These are phyloP conservation scores for Fusarium palustre DNA, from an alignment of 2,329 filamentous ascomycete species.

Conservation along the genomic window DNA sequence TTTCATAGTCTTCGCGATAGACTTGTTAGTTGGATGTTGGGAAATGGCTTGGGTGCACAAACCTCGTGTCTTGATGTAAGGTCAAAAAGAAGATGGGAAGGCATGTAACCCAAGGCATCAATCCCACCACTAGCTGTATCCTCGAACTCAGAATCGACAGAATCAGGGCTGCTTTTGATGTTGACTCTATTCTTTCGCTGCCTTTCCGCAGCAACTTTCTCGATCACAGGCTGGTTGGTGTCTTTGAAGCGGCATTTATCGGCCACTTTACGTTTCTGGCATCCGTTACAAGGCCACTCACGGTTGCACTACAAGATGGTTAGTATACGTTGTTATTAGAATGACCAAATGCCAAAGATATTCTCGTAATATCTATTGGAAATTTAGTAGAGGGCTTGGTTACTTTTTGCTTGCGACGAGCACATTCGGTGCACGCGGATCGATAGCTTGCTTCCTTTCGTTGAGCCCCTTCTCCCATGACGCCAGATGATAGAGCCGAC, in stretches of 20 bases:
- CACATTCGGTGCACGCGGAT: conserved; percentile 59
- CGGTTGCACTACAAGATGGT: conserved; percentile 52
- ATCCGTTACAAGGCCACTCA: conserved; percentile 56
- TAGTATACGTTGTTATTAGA: conserved; percentile 10
- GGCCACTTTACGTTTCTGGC: conserved; percentile 55
- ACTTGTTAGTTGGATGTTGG: not conserved
- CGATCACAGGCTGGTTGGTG: conserved; percentile 38
- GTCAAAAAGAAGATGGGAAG: conserved; percentile 49
- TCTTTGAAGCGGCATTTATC: conserved; percentile 52
- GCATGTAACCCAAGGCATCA: conserved; percentile 53
- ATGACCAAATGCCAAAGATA: not conserved
- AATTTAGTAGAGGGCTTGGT: not conserved
- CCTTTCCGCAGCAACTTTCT: conserved; percentile 39
- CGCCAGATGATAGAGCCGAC: conserved; percentile 7
- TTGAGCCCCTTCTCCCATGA: conserved; percentile 31
- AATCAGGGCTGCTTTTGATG: conserved; percentile 31
- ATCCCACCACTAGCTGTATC: conserved; percentile 48
- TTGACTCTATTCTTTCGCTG: conserved; percentile 44
- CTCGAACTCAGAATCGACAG: conserved; percentile 40
- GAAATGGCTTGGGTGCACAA: conserved; percentile 1
- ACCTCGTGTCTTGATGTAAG: conserved; percentile 47
- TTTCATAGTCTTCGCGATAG: conserved; percentile 16
- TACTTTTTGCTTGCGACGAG: conserved; percentile 56
- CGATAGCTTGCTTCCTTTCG: conserved; percentile 41
- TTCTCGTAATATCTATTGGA: not conserved